phyloP scores from a whole-genome alignment of 768 basidiomycete species.

The Tulasnella sp. region DNA sequence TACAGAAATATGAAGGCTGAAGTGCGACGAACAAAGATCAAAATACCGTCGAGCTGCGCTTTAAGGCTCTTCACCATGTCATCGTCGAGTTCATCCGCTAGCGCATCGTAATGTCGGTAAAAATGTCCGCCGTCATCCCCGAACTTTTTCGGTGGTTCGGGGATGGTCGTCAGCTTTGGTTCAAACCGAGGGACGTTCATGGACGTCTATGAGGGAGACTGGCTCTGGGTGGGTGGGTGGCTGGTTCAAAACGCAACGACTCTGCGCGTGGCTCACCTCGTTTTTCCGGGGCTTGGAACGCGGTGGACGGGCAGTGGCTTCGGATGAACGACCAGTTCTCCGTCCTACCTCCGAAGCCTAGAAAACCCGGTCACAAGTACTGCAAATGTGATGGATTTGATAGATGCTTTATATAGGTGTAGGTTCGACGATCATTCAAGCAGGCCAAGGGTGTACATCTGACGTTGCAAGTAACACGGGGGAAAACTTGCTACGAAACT shows the following conservation, averaged over 20 bases:
- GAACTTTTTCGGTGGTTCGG: too few species aligned
- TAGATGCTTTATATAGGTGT: too few species aligned
- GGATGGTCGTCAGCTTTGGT: not conserved
- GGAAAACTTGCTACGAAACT: too few species aligned
- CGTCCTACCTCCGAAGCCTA: too few species aligned
- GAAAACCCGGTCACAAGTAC: too few species aligned
- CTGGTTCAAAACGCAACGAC: not conserved
- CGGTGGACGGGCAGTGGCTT: too few species aligned
- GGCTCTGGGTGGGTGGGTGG: not conserved
- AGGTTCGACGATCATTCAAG: too few species aligned
- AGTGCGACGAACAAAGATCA: not conserved
- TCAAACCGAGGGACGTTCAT: not conserved
- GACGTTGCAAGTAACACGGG: too few species aligned
- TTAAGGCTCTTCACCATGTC: not conserved
- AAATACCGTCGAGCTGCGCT: too few species aligned
- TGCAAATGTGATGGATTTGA: too few species aligned
- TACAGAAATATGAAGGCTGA: not conserved
- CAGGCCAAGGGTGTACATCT: too few species aligned
- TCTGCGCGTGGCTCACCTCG: not conserved
- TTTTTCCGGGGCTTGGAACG: not conserved
- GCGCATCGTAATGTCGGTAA: not conserved
- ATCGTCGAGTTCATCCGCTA: not conserved
- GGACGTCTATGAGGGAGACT: not conserved
- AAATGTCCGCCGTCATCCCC: not conserved
- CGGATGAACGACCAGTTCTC: too few species aligned